Conservation (phyloP, 2,329 filamentous ascomycete genomes). For the Pseudopithomyces maydicus region DNA sequence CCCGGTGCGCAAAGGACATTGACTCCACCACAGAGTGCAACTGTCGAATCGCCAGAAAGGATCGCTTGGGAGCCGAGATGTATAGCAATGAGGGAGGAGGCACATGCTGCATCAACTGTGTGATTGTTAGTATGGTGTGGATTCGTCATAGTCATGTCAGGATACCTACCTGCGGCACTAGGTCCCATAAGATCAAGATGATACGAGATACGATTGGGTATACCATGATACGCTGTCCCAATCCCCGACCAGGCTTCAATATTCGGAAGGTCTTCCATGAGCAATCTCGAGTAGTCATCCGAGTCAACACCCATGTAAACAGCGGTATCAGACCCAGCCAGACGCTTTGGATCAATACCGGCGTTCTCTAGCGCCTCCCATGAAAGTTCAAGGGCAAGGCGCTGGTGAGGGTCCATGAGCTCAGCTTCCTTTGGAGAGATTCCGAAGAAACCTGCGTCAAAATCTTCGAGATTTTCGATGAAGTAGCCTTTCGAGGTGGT, state of each 20-base stretch:
- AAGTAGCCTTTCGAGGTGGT: constrained; percentile 16
- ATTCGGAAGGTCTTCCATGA: constrained; percentile 20
- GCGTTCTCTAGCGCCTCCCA: constrained; percentile 47
- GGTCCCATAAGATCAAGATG: constrained; percentile 31
- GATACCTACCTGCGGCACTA: constrained; percentile 13
- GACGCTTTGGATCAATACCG: constrained; percentile 29
- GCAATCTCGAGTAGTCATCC: constrained; percentile 17
- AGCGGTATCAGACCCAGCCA: constrained; percentile 27
- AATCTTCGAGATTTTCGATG: constrained; percentile 32
- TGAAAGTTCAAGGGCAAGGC: constrained; percentile 28
- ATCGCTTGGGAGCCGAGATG: constrained; percentile 31
- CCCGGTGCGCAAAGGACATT: constrained; percentile 37
- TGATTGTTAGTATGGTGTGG: background rate
- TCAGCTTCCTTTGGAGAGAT: constrained; percentile 28
- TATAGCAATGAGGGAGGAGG: constrained; percentile 25
- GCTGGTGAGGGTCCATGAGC: constrained; percentile 33
- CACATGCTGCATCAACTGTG: constrained; percentile 33
- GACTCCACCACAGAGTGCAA: constrained; percentile 45
- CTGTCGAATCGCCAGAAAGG: constrained; percentile 28
- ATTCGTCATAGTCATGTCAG: background rate
- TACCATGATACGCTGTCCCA: constrained; percentile 18
- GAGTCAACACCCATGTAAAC: constrained; percentile 24
- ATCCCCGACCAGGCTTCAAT: constrained; percentile 25
- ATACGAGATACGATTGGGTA: constrained; percentile 27
- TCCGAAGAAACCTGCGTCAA: constrained; percentile 42